Conservation (phyloP, 148 eudicot species). For the Spergularia bocconei region DNA sequence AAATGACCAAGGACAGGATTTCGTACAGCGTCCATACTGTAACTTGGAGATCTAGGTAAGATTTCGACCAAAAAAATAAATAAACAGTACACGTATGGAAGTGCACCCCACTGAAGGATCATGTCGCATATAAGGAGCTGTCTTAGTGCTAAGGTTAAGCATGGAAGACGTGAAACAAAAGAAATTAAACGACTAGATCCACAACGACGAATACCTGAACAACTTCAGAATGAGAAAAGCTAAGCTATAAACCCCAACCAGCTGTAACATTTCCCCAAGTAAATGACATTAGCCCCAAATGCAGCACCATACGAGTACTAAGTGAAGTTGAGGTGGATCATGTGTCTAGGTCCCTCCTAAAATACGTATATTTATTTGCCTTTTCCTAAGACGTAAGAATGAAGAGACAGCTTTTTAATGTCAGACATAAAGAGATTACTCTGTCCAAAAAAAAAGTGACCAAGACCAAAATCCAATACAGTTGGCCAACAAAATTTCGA, state of each 20-base stretch:
- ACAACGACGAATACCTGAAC: neutral
- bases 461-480: no score
- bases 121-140: neutral
- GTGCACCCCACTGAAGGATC: neutral
- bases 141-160: neutral
- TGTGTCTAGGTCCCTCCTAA: no score
- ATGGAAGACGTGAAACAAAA: neutral
- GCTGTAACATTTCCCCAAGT: neutral
- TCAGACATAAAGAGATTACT: no score
- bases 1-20: no score
- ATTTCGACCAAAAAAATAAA: conserved; percentile 11
- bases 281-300: neutral
- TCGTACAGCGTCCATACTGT: no score
- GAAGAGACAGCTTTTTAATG: neutral
- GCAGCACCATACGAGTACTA: neutral
- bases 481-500: no score
- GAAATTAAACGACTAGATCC: no score
- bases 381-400: no score
- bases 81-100: neutral
- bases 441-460: neutral
- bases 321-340: neutral
- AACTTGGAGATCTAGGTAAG: conserved; percentile 52
- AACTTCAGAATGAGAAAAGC: conserved; percentile 2
- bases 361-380: no score
- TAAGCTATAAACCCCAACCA: neutral